A percentile compares a stretch with the other conserved stretches of the same genome.
These are phyloP conservation scores for Fusarium sp. DNA, from an alignment of 2,329 filamentous ascomycete species.

Conservation along the genomic window DNA sequence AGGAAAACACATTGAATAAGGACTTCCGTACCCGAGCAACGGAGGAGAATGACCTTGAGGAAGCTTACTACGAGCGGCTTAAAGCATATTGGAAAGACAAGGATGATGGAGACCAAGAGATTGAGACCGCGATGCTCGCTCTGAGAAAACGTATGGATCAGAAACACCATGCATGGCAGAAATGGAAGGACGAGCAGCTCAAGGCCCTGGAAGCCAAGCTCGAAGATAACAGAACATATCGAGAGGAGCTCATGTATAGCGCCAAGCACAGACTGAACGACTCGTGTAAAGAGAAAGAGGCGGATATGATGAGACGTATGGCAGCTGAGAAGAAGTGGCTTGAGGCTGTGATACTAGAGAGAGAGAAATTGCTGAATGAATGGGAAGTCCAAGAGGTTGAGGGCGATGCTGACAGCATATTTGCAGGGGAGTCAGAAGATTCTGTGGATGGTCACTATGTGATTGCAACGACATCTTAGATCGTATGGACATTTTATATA, in stretches of 20 bases:
- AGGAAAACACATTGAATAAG: constrained; percentile 51
- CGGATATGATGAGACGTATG: constrained; percentile 51
- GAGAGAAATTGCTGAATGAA: constrained; percentile 57
- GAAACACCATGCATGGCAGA: constrained; percentile 56
- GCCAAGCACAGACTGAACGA: constrained; percentile 50
- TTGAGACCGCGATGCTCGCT: constrained; percentile 51
- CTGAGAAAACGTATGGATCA: constrained; percentile 58
- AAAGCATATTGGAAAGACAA: constrained; percentile 55
- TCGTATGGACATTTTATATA: not conserved
- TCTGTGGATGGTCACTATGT: constrained; percentile 19
- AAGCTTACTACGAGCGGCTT: constrained; percentile 57
- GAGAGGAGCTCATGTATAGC: constrained; percentile 59
- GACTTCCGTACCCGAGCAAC: constrained; percentile 58
- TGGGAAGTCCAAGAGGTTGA: constrained; percentile 60
- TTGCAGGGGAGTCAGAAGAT: constrained; percentile 39
- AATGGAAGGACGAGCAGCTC: constrained; percentile 57
- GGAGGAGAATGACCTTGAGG: constrained; percentile 59
- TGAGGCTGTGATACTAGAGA: constrained; percentile 58
- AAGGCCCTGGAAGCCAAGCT: constrained; percentile 52
- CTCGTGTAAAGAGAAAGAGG: constrained; percentile 47
- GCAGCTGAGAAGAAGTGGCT: constrained; percentile 63
- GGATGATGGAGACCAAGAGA: constrained; percentile 48
- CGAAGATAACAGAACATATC: constrained; percentile 56
- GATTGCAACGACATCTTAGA: not conserved
- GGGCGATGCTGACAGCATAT: constrained; percentile 53